These are phyloP conservation scores for Lithospermum erythrorhizon DNA, from an alignment of 257 asterid species.

Conservation along the genomic window DNA sequence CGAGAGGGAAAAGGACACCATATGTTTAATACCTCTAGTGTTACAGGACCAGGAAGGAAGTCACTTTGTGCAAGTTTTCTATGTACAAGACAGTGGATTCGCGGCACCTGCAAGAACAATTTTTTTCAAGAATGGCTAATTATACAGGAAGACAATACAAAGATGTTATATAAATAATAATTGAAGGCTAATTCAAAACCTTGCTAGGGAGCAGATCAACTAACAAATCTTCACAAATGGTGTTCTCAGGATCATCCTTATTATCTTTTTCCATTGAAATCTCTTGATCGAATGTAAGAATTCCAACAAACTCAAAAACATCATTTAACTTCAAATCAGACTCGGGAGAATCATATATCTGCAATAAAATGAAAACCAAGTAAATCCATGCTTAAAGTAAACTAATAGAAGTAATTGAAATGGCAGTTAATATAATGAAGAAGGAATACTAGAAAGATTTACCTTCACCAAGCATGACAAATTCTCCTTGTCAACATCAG, in stretches of 20 bases:
- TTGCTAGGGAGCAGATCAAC: constrained; percentile 46
- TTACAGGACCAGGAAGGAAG: constrained; percentile 37
- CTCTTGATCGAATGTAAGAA: constrained; percentile 63
- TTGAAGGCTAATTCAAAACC: constrained; percentile 26
- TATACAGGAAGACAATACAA: neutral
- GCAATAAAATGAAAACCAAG: constrained; percentile 15
- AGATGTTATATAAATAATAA: constrained; percentile 1
- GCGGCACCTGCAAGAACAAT: constrained; percentile 54
- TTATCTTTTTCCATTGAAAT: constrained; percentile 29
- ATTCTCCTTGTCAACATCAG: constrained; percentile 25
- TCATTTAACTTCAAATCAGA: constrained; percentile 76
- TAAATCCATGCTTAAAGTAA: constrained; percentile 7
- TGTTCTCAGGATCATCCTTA: constrained; percentile 26
- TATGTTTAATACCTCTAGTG: constrained; percentile 41
- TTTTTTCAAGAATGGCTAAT: neutral
- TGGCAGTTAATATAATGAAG: neutral
- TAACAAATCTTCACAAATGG: constrained; percentile 43
- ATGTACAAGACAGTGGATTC: constrained; percentile 68
- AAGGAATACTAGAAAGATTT: constrained; percentile 10
- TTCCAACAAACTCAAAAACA: constrained; percentile 80
- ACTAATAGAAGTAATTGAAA: neutral
- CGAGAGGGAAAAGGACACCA: neutral
- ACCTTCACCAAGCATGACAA: constrained; percentile 83
- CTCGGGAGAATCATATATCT: constrained; percentile 74
- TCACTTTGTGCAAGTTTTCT: constrained; percentile 57